These are phyloP conservation scores for Melampsora americana DNA, from an alignment of 1,284 basidiomycete genomes.

Conservation along the genomic window DNA sequence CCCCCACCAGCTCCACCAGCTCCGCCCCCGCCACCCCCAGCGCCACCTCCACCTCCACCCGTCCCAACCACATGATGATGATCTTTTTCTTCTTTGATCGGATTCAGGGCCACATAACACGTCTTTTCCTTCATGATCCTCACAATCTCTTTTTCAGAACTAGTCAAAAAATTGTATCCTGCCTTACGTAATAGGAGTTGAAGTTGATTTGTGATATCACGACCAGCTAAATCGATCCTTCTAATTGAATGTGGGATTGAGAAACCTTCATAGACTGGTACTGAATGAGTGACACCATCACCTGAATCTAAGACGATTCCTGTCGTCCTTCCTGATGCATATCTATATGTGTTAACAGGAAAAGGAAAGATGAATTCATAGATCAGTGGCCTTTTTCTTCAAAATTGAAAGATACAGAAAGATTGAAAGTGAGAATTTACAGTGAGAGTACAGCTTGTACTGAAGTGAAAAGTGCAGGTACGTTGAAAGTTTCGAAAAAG, in stretches of 20 bases:
- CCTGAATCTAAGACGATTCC: conserved; percentile 98
- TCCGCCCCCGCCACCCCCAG: conserved; percentile 56
- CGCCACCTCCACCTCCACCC: conserved; percentile 10
- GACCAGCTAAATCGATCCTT: conserved; percentile 89
- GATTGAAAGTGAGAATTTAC: conserved; percentile 59
- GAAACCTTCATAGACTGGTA: conserved; percentile 98
- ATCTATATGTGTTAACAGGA: conserved; percentile 61
- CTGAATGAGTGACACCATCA: conserved; percentile 97
- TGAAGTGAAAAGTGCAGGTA: conserved; percentile 92
- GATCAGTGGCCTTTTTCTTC: background rate
- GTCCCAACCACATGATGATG: conserved; percentile 70
- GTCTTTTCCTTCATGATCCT: conserved; percentile 69
- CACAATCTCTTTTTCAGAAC: conserved; percentile 94
- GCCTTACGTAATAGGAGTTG: conserved; percentile 90
- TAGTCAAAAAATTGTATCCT: conserved; percentile 91
- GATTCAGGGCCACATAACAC: conserved; percentile 38
- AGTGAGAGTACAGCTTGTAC: conserved; percentile 95
- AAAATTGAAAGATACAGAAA: conserved; percentile 30
- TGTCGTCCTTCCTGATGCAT: conserved; percentile 97
- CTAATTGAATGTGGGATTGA: conserved; percentile 98
- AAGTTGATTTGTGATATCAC: conserved; percentile 93
- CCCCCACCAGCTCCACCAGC: conserved; percentile 3
- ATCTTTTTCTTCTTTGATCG: conserved; percentile 80
- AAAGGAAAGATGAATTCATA: conserved; percentile 10
- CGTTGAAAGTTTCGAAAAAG: conserved; percentile 99